Conservation (phyloP, 2,329 filamentous ascomycete species). For the Scedosporium minutisporum region DNA sequence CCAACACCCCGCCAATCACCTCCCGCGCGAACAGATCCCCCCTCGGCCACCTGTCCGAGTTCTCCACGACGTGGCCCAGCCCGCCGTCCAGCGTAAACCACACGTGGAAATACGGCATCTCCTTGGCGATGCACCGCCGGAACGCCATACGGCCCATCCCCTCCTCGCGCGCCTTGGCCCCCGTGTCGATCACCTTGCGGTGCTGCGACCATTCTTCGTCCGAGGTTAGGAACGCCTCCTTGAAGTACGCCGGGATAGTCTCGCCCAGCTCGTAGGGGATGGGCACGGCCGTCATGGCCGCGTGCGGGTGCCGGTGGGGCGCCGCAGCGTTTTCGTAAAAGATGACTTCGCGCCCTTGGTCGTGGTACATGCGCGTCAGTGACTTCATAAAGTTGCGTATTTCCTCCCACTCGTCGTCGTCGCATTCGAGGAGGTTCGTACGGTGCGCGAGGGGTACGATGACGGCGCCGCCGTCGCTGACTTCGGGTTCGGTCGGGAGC, state of each 20-base stretch:
- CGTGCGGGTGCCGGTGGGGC: constrained; percentile 70
- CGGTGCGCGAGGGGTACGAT: constrained; percentile 85
- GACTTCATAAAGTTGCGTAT: constrained; percentile 99
- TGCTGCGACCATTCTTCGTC: constrained; percentile 97
- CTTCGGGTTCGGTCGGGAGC: constrained; percentile 78
- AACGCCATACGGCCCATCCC: constrained; percentile 76
- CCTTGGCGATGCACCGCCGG: constrained; percentile 71
- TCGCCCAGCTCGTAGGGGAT: constrained; percentile 87
- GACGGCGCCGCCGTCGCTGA: constrained; percentile 72
- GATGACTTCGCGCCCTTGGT: constrained; percentile 81
- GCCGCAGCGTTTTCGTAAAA: constrained; percentile 96
- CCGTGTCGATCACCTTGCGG: constrained; percentile 86
- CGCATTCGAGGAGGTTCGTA: constrained; percentile 88
- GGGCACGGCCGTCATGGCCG: constrained; percentile 75
- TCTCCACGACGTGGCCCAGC: constrained; percentile 85
- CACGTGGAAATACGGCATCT: constrained; percentile 97
- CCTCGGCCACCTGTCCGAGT: constrained; percentile 72
- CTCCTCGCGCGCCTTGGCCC: constrained; percentile 48
- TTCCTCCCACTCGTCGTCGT: constrained; percentile 99
- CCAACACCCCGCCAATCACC: constrained; percentile 85
- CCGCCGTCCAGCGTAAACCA: constrained; percentile 94
- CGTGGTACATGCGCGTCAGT: constrained; percentile 86
- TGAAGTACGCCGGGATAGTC: constrained; percentile 88
- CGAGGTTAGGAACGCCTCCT: constrained; percentile 77
- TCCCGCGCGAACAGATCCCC: constrained; percentile 91